Percentiles rank a stretch among this genome's conserved stretches.
These are phyloP conservation scores for Clarireedia sp. DNA, from an alignment of 2,329 filamentous ascomycete genomes.

Conservation along the genomic window DNA sequence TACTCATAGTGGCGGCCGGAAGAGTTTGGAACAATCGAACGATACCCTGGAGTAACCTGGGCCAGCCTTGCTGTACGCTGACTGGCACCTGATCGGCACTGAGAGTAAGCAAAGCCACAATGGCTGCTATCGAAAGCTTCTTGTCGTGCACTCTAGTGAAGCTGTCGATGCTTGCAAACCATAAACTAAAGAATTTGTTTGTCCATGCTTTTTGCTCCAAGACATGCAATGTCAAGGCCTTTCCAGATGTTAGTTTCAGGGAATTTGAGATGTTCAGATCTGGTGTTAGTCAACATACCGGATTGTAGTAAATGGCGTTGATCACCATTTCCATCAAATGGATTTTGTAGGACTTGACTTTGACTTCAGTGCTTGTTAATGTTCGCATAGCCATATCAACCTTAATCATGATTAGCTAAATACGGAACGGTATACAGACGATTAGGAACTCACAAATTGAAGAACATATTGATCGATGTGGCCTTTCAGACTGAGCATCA, in stretches of 20 bases:
- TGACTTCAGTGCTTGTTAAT: constrained; percentile 65
- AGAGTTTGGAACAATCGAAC: constrained; percentile 88
- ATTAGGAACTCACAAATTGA: constrained; percentile 50
- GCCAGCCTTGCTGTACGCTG: constrained; percentile 96
- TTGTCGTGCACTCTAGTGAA: constrained; percentile 97
- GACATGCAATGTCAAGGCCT: constrained; percentile 67
- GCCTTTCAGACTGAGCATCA: constrained; percentile 91
- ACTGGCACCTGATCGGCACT: constrained; percentile 73
- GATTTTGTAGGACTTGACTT: constrained; percentile 88
- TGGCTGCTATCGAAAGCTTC: constrained; percentile 93
- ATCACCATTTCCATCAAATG: constrained; percentile 99
- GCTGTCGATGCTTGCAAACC: constrained; percentile 92
- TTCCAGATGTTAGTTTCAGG: background rate
- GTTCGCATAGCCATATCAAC: constrained; percentile 82
- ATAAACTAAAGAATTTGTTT: constrained; percentile 97
- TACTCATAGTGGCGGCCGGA: constrained; percentile 77
- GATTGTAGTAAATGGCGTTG: constrained; percentile 97
- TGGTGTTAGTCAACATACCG: constrained; percentile 32
- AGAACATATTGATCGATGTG: constrained; percentile 83
- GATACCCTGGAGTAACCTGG: constrained; percentile 73
- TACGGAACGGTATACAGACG: background rate
- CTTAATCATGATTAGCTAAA: constrained; percentile 17
- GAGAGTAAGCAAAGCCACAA: constrained; percentile 75
- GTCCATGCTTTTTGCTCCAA: constrained; percentile 92
- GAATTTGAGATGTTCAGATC: background rate